These are phyloP conservation scores for Insectozyma bohioensis DNA, from an alignment of 1,139 yeast species.

Conservation along the genomic window DNA sequence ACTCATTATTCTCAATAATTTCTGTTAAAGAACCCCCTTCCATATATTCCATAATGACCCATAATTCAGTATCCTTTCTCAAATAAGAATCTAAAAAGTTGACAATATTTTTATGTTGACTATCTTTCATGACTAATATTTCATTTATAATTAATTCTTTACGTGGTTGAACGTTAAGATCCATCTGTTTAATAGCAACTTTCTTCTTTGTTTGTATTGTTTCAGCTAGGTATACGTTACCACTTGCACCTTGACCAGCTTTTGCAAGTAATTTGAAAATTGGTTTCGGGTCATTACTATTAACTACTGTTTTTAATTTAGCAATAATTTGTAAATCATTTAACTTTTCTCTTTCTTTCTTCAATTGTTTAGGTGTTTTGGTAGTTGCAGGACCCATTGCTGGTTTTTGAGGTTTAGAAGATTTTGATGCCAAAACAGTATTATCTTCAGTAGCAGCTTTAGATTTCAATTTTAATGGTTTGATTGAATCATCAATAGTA, in stretches of 20 bases:
- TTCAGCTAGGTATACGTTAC: constrained; percentile 89
- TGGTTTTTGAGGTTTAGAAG: constrained; percentile 21
- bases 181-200: constrained; percentile 96
- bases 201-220: constrained; percentile 45
- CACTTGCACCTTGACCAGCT: constrained; percentile 99
- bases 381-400: constrained; percentile 24
- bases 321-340: constrained; percentile 86
- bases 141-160: constrained; percentile 80
- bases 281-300: constrained; percentile 79
- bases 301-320: constrained; percentile 80
- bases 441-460: constrained; percentile 1
- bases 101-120: constrained; percentile 48
- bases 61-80: constrained; percentile 49
- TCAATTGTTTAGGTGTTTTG: constrained; percentile 46
- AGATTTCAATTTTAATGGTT: constrained; percentile 16
- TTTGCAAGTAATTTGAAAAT: constrained; percentile 85
- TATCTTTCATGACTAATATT: constrained; percentile 50
- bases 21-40: constrained; percentile 81
- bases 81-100: constrained; percentile 48
- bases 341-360: constrained; percentile 69
- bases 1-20: constrained; percentile 79
- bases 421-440: constrained; percentile 6
- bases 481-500: constrained; percentile 11
- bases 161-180: constrained; percentile 87
- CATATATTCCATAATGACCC: constrained; percentile 98